Base-by-base conservation (phyloP, 345 rosid genomes). In the Rubroshorea leprosula region DNA sequence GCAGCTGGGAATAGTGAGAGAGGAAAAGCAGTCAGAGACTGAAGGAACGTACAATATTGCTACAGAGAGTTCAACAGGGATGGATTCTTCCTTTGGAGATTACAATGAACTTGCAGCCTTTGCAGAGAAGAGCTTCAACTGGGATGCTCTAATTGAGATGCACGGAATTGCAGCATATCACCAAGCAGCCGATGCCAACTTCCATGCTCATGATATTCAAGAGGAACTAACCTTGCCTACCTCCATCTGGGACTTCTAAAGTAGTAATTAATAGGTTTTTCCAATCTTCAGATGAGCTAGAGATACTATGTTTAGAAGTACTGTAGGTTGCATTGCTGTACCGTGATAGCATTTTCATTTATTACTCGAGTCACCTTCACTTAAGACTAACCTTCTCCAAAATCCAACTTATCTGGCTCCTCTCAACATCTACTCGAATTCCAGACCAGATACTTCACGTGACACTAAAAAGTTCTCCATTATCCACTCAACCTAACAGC, bases 1-100 rank as follows among this genome's bases (percentile, higher is more conserved):
- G 72, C 99, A 93, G 61, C 49, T 89, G 24, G 99, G 96, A 35
- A 82, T 93, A 38, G 61, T 82, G 51, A 85, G 84, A 58, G 79
- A 64, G 6, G 78, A 78, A 19, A 64, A 27, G 25, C 79, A 53
- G 19, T 57, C 62, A 10, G 75, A 66, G 45, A 4, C 35, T 78
- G 58, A 50, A 67, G 65, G 16, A 50, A 23, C 29, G 58, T 68
- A 26, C 5, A 19, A 19, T 27, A 69, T 68, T 23, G 68, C 44
- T 23, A 61, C 63, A 12, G 77, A 57, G 50, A 64, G 54, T 38
- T 65, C 43, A 44, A 15, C 53, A 4, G 69, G 57, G 11, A 58
- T 74, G 2, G 85, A 74, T 49, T 66, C 80, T 25, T 54, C 72
- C 3, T 21, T 51, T 23, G 58, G 57, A 67, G 78, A 82, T 58